Percentiles rank a stretch among this genome's conserved stretches.
phyloP scores from a whole-genome alignment of 352 stramenopile genomes.

The Pythium biforme region DNA sequence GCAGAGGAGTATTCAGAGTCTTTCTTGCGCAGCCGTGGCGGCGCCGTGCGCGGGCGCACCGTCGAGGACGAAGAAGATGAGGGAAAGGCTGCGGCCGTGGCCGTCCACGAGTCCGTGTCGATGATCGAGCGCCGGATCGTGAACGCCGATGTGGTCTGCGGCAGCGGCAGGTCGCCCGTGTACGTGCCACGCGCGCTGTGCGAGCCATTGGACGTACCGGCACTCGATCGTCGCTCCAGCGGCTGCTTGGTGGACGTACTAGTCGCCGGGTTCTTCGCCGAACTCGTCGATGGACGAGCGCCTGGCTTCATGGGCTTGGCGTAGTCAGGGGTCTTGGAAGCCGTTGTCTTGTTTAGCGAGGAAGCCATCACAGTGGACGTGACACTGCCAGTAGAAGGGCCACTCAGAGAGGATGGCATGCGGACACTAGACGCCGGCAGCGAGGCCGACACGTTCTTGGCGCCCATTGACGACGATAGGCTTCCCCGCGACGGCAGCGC shows the following conservation, averaged over 20 bases:
- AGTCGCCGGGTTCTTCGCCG: background rate
- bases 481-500: background rate
- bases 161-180: slow-evolving; percentile 17
- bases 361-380: slow-evolving; percentile 13
- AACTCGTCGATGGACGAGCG: background rate
- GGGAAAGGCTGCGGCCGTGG: background rate
- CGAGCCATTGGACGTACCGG: slow-evolving; percentile 6
- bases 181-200: slow-evolving; percentile 21
- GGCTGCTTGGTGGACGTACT: slow-evolving; percentile 1
- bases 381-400: background rate
- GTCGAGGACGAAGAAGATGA: background rate
- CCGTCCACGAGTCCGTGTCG: slow-evolving; percentile 18
- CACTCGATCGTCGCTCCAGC: slow-evolving; percentile 11
- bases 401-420: background rate
- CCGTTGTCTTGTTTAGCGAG: slow-evolving; percentile 2
- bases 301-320: slow-evolving; percentile 12
- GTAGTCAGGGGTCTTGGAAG: slow-evolving; percentile 7
- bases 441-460: background rate
- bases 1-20: slow-evolving; percentile 10
- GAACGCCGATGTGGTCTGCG: slow-evolving; percentile 17
- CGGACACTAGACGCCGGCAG: slow-evolving; percentile 1
- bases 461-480: background rate
- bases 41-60: slow-evolving; percentile 22
- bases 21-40: slow-evolving; percentile 27
- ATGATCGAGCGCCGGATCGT: slow-evolving; percentile 20